A percentile compares a stretch with the other conserved stretches of the same genome.
Evolutionary conservation across 2,329 filamentous ascomycete species (phyloP).

Genomic region (Aspergillus pseudotamarii): DNA sequence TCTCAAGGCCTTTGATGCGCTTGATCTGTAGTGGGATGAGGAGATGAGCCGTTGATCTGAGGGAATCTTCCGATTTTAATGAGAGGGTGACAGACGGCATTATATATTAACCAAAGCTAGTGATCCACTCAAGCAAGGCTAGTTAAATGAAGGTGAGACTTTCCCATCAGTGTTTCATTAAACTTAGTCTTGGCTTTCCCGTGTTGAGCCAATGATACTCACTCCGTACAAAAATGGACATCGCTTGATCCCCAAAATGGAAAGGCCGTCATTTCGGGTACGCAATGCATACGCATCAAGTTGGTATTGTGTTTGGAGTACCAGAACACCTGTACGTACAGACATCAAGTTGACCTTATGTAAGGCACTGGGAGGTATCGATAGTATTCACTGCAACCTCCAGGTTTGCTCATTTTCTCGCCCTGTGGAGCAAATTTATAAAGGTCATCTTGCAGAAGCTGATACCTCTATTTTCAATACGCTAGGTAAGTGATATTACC

Average conservation of each 20-base stretch:
- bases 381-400: not conserved
- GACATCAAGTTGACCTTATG: too few relatives aligned
- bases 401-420: not conserved
- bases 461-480: not conserved
- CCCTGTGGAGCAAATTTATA: not conserved
- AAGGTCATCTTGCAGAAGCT: not conserved
- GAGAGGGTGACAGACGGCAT: not conserved
- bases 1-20: not conserved
- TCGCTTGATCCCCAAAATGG: not conserved
- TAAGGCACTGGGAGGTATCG: too few relatives aligned
- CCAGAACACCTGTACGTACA: not conserved
- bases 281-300: not conserved
- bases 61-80: not conserved
- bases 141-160: conserved; percentile 10
- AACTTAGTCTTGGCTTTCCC: conserved; percentile 17
- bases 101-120: conserved; percentile 4
- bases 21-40: not conserved
- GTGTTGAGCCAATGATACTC: conserved; percentile 8
- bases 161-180: conserved; percentile 16
- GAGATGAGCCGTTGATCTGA: not conserved
- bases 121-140: not conserved
- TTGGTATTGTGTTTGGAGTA: not conserved
- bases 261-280: conserved; percentile 5
- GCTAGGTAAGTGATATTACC: not conserved
- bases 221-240: not conserved